phyloP scores from a whole-genome alignment of 495 filamentous ascomycete genomes.

The Aspergillus panamensis region DNA sequence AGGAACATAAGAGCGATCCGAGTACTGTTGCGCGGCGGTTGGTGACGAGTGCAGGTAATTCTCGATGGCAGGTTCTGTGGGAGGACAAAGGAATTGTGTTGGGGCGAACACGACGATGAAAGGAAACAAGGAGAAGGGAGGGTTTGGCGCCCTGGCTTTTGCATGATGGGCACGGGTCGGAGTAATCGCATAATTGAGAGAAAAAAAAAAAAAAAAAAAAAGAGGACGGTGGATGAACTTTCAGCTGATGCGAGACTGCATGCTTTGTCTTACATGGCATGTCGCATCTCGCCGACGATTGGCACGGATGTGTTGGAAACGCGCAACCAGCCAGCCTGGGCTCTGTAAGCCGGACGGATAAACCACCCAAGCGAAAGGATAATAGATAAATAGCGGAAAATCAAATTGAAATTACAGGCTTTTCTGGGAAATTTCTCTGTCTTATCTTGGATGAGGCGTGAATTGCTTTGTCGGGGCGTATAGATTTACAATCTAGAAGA shows the following conservation, averaged over 20 bases:
- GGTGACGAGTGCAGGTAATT: neutral
- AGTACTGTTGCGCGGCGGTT: neutral
- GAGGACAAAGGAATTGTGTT: neutral
- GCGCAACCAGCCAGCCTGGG: constrained; percentile 1
- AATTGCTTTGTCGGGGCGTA: neutral
- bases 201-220: neutral
- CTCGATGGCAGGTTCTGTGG: neutral
- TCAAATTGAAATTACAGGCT: neutral
- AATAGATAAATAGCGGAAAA: neutral
- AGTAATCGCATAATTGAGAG: neutral
- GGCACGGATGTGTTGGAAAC: constrained; percentile 11
- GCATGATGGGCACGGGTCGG: constrained; percentile 1
- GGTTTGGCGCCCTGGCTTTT: neutral
- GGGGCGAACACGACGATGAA: neutral
- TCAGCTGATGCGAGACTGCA: constrained; percentile 29
- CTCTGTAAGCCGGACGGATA: constrained; percentile 9
- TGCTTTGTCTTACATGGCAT: constrained; percentile 22
- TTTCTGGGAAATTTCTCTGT: neutral
- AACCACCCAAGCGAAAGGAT: constrained; percentile 3
- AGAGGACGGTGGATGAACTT: constrained; percentile 7
- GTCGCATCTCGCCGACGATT: constrained; percentile 13
- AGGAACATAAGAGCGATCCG: constrained; percentile 17
- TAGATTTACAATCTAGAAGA: neutral
- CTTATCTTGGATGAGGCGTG: too few species aligned
- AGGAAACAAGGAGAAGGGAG: constrained; percentile 5